Conservation (phyloP, 1,284 basidiomycete species). For the Ustilago loliicola region DNA sequence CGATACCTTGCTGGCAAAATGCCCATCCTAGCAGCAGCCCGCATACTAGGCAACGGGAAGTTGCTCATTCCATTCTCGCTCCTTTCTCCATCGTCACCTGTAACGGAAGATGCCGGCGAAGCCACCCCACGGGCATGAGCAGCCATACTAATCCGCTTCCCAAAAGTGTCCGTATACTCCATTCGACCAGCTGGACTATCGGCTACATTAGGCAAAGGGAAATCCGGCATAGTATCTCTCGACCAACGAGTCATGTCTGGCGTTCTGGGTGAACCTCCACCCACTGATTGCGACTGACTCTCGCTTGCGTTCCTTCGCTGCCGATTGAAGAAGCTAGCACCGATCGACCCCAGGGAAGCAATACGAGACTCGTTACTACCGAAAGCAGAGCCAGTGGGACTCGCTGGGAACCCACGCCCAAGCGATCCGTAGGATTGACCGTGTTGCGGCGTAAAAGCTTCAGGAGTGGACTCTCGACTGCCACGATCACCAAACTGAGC, state of each 20-base stretch:
- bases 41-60: constrained; percentile 53
- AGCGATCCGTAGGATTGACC: constrained; percentile 19
- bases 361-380: constrained; percentile 21
- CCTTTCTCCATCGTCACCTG: constrained; percentile 35
- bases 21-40: constrained; percentile 51
- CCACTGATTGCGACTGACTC: constrained; percentile 22
- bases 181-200: constrained; percentile 56
- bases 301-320: constrained; percentile 26
- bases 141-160: constrained; percentile 41
- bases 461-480: constrained; percentile 54
- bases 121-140: constrained; percentile 17
- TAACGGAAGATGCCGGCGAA: constrained; percentile 27
- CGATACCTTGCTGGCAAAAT: constrained; percentile 35
- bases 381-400: constrained; percentile 1
- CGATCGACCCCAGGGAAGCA: constrained; percentile 41
- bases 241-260: constrained; percentile 59
- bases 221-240: constrained; percentile 56
- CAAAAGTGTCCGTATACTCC: constrained; percentile 51
- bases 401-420: constrained; percentile 17
- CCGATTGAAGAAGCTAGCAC: constrained; percentile 45
- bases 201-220: constrained; percentile 61
- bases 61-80: constrained; percentile 30
- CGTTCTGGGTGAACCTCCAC: constrained; percentile 31
- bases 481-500: constrained; percentile 48
- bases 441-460: constrained; percentile 10